Evolutionary conservation across 2,329 filamentous ascomycete species (phyloP), one percentile per base, ranked within the genome.

Genomic region (Exophiala xenobiotica): DNA sequence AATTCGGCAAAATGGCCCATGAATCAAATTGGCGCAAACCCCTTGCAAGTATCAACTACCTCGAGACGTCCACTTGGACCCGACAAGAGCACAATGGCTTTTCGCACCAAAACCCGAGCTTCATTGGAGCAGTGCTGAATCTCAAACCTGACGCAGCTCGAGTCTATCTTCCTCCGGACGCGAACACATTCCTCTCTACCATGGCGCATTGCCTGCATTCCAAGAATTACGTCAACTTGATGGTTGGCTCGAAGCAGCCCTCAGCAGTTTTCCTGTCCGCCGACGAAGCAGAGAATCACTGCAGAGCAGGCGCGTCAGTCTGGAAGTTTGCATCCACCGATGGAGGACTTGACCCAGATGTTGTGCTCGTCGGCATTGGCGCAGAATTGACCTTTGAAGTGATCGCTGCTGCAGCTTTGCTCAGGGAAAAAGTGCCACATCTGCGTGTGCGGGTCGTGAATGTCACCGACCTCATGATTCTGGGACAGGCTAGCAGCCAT

Each of bases 1-100:
- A 86, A 62, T 86, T 86, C 65, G 78, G 77, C 61, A 86, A 86
- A 64, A 83, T 86, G 64, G 51, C 51, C 2, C 67, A 71, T 14
- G 79, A 83, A 51, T 78, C 81, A 0, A 66, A 63, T 2, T 86
- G 82, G 82, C 70, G 82, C 33, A 70, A 72, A 1, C 72, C 79
- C 20, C 69, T 85, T 11, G 74, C 74, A 23, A 82, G 78, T 22
- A 77, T 86, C 60, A 86, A 86, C 66, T 86, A 86, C 61, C 80
- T 86, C 48, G 80, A 85, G 66, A 85, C 81, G 2, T 77, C 78
- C 58, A 86, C 82, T 1, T 86, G 81, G 83, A 75, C 82, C 0
- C 67, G 82, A 2, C 83, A 86, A 65, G 83, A 87, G 59, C 82
- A 86, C 63, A 87, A 86, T 54, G 82, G 83, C 2, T 85, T 85